A percentile compares a stretch with the other conserved stretches of the same genome.
These are phyloP conservation scores for Keithomyces neogunnii DNA, from an alignment of 2,329 filamentous ascomycete species.

Conservation along the genomic window DNA sequence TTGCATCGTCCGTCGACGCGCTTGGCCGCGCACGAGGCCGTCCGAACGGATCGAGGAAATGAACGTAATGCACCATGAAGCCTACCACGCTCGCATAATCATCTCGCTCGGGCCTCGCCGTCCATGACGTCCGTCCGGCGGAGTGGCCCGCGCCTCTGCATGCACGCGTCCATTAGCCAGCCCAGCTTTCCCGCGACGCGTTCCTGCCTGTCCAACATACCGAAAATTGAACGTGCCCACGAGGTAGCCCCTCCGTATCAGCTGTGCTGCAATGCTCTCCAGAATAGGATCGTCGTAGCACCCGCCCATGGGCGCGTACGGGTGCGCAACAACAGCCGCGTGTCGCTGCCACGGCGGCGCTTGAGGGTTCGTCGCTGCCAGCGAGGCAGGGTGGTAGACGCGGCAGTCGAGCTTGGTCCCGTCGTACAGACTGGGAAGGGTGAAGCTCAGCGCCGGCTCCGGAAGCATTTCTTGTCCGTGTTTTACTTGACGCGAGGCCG, in stretches of 20 bases:
- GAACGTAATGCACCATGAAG: constrained; percentile 68
- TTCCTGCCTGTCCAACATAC: constrained; percentile 31
- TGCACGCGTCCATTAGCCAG: constrained; percentile 7
- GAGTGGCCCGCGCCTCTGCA: constrained; percentile 67
- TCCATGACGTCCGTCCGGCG: constrained; percentile 78
- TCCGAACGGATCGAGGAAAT: constrained; percentile 40
- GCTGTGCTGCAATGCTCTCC: constrained; percentile 50
- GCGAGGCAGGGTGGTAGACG: constrained; percentile 61
- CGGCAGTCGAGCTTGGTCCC: constrained; percentile 69
- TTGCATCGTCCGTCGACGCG: no score
- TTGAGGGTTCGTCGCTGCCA: constrained; percentile 22
- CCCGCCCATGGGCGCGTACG: constrained; percentile 83
- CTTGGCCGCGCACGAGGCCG: not conserved
- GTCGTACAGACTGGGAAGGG: constrained; percentile 79
- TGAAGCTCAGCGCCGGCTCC: constrained; percentile 55
- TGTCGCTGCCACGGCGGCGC: constrained; percentile 36
- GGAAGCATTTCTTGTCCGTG: constrained; percentile 38
- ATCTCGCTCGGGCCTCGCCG: constrained; percentile 65
- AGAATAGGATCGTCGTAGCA: constrained; percentile 77
- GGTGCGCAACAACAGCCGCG: constrained; percentile 69
- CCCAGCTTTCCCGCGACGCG: not conserved
- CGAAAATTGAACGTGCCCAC: constrained; percentile 91
- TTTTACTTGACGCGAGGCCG: not conserved
- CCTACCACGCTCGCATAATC: constrained; percentile 81
- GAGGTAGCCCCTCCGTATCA: constrained; percentile 63